These are phyloP conservation scores for Geotrichum macrosporum DNA, from an alignment of 1,139 yeast genomes.

Conservation along the genomic window DNA sequence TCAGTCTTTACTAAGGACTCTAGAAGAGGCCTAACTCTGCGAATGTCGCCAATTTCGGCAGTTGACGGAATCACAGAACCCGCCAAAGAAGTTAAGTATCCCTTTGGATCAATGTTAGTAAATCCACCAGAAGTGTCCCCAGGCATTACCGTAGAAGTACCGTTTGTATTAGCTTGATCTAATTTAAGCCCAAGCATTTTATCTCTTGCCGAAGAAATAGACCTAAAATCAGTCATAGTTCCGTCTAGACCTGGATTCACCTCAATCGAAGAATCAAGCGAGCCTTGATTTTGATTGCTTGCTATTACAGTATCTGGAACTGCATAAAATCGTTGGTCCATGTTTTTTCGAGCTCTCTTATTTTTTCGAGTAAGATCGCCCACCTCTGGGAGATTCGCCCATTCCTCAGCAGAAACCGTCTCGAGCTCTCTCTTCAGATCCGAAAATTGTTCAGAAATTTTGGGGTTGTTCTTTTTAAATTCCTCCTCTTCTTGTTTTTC, in stretches of 20 bases:
- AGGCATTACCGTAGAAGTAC: conserved; percentile 16
- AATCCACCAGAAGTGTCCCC: conserved; percentile 28
- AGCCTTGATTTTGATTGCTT: conserved; percentile 39
- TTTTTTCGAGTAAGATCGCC: conserved; percentile 80
- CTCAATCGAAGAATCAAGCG: conserved; percentile 36
- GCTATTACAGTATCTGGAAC: conserved; percentile 66
- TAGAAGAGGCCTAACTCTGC: conserved; percentile 57
- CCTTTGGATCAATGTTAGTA: conserved; percentile 37
- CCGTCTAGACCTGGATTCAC: conserved; percentile 31
- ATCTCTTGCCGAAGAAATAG: conserved; percentile 53
- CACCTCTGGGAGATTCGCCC: conserved; percentile 83
- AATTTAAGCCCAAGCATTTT: conserved; percentile 48
- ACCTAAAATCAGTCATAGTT: conserved; percentile 44
- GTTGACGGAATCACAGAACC: conserved; percentile 24
- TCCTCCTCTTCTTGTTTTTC: conserved; percentile 33
- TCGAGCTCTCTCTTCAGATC: conserved; percentile 63
- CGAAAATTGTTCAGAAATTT: conserved; percentile 45
- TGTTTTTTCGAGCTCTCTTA: conserved; percentile 64
- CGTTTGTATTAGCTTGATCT: conserved; percentile 35
- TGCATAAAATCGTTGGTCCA: conserved; percentile 68
- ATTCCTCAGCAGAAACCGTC: conserved; percentile 60
- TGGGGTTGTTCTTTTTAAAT: conserved; percentile 32
- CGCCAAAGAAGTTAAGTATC: conserved; percentile 42
- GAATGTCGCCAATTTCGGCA: conserved; percentile 48
- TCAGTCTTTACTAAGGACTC: conserved; percentile 65